Conservation (phyloP, 139 green algal species). For the Deuterostichococcus epilithicus region DNA sequence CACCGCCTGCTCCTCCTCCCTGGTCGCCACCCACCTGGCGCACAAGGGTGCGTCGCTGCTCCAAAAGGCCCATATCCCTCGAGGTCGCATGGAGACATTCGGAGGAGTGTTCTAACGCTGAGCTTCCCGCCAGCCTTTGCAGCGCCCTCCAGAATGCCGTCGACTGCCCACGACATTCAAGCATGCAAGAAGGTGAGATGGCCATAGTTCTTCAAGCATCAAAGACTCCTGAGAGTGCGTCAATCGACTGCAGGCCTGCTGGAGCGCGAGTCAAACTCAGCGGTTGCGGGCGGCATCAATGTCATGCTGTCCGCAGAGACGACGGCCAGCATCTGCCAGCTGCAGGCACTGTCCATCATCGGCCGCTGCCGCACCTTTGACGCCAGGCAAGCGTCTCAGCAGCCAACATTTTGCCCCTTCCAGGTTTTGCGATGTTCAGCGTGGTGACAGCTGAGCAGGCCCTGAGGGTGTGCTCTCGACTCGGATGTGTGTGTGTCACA, state of each 20-base stretch:
- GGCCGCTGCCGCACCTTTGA: constrained; percentile 54
- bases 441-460: too few species aligned
- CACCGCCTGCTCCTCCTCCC: constrained; percentile 55
- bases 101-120: too few species aligned
- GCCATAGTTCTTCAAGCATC: too few species aligned
- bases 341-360: constrained; percentile 36
- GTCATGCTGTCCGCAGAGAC: constrained; percentile 28
- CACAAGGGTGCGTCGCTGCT: neutral
- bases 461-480: too few species aligned
- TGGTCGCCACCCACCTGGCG: constrained; percentile 44
- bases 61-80: neutral
- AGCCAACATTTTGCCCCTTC: constrained; percentile 28
- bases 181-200: constrained; percentile 14
- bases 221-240: too few species aligned
- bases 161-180: neutral
- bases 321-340: constrained; percentile 23
- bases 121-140: too few species aligned
- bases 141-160: too few species aligned
- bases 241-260: constrained; percentile 14
- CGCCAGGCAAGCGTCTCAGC: constrained; percentile 3
- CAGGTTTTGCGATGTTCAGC: neutral
- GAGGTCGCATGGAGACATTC: too few species aligned
- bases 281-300: constrained; percentile 33
- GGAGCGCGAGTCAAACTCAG: neutral
- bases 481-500: too few species aligned